A percentile compares a stretch with the other conserved stretches of the same genome.
phyloP scores from a whole-genome alignment of 1,284 basidiomycete species.

The Fomitopsis betulina region DNA sequence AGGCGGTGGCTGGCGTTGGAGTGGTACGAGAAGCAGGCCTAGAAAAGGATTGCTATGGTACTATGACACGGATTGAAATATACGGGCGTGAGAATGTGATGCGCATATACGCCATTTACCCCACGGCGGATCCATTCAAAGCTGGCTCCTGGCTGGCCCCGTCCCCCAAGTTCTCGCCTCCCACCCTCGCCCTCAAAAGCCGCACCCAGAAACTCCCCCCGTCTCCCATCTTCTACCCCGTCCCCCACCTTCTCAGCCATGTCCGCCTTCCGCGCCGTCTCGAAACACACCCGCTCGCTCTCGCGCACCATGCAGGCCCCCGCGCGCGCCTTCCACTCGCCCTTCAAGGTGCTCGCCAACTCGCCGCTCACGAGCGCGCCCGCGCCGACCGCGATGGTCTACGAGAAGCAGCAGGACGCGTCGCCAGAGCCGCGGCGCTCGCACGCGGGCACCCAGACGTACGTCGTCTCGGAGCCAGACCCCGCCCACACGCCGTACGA shows the following conservation, averaged over 20 bases:
- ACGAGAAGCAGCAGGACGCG: conserved; percentile 54
- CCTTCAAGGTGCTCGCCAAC: conserved; percentile 45
- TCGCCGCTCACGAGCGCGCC: conserved; percentile 30
- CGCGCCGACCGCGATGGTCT: conserved; percentile 28
- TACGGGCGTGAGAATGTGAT: conserved; percentile 6
- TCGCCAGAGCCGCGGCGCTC: conserved; percentile 43
- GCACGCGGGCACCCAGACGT: conserved; percentile 44
- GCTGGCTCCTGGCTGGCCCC: neutral
- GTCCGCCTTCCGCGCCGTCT: conserved; percentile 23
- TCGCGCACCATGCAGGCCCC: conserved; percentile 18
- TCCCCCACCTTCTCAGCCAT: conserved; percentile 15
- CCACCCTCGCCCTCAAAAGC: neutral
- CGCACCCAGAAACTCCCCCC: neutral
- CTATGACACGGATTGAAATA: neutral
- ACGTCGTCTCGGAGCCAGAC: conserved; percentile 67
- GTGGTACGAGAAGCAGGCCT: conserved; percentile 5
- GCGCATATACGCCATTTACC: conserved; percentile 6
- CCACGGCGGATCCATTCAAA: neutral
- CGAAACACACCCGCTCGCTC: conserved; percentile 28
- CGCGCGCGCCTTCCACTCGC: conserved; percentile 52
- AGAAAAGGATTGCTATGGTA: neutral
- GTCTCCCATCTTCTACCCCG: conserved; percentile 1
- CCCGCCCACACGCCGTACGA: conserved; percentile 50
- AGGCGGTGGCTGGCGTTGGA: neutral
- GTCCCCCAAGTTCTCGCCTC: neutral